A percentile compares a stretch with the other conserved stretches of the same genome.
Evolutionary conservation across 2,329 filamentous ascomycete genomes (phyloP).

Genomic region (Pseudopithomyces maydicus): DNA sequence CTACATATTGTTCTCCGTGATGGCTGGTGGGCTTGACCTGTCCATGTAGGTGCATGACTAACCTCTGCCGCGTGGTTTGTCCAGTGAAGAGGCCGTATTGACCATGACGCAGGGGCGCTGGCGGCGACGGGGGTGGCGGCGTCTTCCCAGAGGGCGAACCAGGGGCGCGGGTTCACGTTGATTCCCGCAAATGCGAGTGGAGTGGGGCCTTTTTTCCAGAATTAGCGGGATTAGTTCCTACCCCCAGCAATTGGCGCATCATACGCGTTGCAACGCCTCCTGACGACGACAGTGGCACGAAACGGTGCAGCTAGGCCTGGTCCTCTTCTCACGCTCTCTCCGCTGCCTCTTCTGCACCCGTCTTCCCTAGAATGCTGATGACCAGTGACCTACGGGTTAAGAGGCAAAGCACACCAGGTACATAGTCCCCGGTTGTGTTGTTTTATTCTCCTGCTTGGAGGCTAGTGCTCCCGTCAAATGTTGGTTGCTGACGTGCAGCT

Average conservation of each 20-base stretch:
- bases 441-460: not conserved
- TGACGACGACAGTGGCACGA: conserved; percentile 3
- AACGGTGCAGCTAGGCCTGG: conserved; percentile 1
- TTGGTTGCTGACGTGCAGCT: not conserved
- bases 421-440: not conserved
- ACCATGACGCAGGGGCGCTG: not conserved
- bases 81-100: not conserved
- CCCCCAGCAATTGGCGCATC: conserved; percentile 5
- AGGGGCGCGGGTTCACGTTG: conserved; percentile 4
- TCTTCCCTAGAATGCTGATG: conserved; percentile 23
- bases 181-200: conserved; percentile 14
- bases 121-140: not conserved
- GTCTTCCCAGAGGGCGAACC: conserved; percentile 10
- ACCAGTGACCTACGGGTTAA: conserved; percentile 32
- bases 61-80: not conserved
- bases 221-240: conserved; percentile 7
- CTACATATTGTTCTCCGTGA: not conserved
- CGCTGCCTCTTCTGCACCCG: not conserved
- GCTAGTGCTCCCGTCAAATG: no score
- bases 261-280: conserved; percentile 7
- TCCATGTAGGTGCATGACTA: no score
- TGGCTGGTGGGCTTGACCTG: no score
- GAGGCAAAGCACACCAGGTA: conserved; percentile 27
- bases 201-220: conserved; percentile 1
- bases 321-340: not conserved